phyloP scores from a whole-genome alignment of 306 rosid species.

The Fragaria ananassa region DNA sequence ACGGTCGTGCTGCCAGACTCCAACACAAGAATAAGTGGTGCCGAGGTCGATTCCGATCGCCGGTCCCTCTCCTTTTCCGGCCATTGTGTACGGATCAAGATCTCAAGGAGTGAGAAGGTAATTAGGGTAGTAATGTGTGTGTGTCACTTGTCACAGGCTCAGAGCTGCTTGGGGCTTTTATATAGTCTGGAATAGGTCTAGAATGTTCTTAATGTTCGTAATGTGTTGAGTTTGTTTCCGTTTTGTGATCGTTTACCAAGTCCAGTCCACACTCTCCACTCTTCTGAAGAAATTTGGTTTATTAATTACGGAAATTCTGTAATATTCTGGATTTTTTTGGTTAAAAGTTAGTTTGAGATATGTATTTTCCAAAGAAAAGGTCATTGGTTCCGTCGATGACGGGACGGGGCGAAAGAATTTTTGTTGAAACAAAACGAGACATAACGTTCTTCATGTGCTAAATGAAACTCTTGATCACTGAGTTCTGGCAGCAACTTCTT shows the following conservation, averaged over 20 bases:
- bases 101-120: no score
- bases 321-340: no score
- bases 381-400: no score
- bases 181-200: neutral
- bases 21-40: constrained; percentile 73
- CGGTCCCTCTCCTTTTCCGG: constrained; percentile 76
- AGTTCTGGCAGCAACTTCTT: no score
- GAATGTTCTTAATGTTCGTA: neutral
- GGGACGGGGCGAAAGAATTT: no score
- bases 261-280: neutral
- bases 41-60: constrained; percentile 89
- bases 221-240: neutral
- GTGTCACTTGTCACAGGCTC: neutral
- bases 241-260: neutral
- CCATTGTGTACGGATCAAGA: constrained; percentile 30
- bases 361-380: no score
- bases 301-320: neutral
- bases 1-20: constrained; percentile 85
- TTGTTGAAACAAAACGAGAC: no score
- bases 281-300: neutral
- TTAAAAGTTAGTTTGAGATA: no score
- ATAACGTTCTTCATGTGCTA: no score
- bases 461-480: no score
- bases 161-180: neutral
- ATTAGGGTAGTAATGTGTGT: neutral